Conservation (phyloP, 768 basidiomycete species). For the Mycena maculata region DNA sequence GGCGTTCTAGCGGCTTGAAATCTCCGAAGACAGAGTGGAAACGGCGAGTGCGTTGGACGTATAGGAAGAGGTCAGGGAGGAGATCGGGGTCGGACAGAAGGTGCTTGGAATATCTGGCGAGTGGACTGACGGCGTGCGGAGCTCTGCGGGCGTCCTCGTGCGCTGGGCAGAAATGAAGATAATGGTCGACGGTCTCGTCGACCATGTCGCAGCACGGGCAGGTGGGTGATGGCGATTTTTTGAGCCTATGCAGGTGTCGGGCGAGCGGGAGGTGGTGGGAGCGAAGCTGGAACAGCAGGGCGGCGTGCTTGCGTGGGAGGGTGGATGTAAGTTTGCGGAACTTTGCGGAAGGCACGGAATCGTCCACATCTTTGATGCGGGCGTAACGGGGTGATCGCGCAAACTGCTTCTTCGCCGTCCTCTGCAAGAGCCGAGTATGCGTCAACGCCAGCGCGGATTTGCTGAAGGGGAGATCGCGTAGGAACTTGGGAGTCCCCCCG, state of each 20-base stretch:
- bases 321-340: background rate
- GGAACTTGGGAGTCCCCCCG: background rate
- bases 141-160: background rate
- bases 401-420: background rate
- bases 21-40: slow-evolving; percentile 2
- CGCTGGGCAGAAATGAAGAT: background rate
- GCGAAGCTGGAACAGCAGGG: background rate
- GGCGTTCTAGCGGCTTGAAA: background rate
- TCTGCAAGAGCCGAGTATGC: background rate
- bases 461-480: background rate
- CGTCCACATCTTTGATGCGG: background rate
- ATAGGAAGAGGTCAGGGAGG: background rate
- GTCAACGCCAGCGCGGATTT: background rate
- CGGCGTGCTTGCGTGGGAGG: background rate
- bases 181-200: slow-evolving; percentile 3
- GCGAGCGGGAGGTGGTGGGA: background rate
- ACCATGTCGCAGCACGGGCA: background rate
- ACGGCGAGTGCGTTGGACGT: background rate
- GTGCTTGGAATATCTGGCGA: background rate
- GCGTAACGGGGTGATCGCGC: background rate
- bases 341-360: background rate
- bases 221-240: background rate
- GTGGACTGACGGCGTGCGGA: background rate
- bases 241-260: background rate
- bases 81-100: background rate